Evolutionary conservation across 768 basidiomycete genomes (phyloP), one percentile per base, ranked within the genome.

Genomic region (Leccinum fibrillosum): DNA sequence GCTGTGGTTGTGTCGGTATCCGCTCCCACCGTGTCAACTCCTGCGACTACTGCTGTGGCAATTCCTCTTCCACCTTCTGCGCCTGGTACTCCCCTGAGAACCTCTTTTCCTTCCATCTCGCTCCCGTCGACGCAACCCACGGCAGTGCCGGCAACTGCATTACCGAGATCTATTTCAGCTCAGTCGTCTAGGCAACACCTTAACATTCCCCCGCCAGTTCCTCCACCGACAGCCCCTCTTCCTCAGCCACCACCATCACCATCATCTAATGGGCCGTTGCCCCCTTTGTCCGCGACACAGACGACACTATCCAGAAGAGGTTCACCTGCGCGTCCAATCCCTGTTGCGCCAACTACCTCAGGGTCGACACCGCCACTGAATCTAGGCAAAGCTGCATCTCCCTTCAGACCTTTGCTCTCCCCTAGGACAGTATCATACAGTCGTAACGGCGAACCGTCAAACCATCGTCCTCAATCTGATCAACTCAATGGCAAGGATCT

Each of bases 221-320:
- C 71, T 17, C 71, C 71, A 4, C 71, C 71, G 2, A 71, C 66
- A 34, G 62, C 62, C 21, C 71, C 71, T 51, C 65, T 74, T 21
- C 71, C 71, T 42, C 72, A 64, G 23, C 69, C 51, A 10, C 72
- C 70, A 25, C 55, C 67, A 11, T 60, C 65, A 10, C 64, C 34
- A 10, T 44, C 52, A 12, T 30, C 42, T 12, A 54, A 47, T 37
- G 59, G 50, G 34, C 19, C 52, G 19, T 7, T 34, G 26, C 54
- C 15, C 1, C 49, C 62, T 25, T 49, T 58, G 7, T 57, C 53
- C 13, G 32, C 21, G 26, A 54, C 49, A 26, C 58, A 52, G 4
- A 39, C 23, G 15, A 48, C 35, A 35, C 55, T 47, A 21, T 61
- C 59, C 35, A 56, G 61, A 57, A 64, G 60, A 44, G 23, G 48